Percentiles rank a stretch among this genome's conserved stretches.
Conservation (phyloP, 306 rosid species). For the Pueraria montana region DNA sequence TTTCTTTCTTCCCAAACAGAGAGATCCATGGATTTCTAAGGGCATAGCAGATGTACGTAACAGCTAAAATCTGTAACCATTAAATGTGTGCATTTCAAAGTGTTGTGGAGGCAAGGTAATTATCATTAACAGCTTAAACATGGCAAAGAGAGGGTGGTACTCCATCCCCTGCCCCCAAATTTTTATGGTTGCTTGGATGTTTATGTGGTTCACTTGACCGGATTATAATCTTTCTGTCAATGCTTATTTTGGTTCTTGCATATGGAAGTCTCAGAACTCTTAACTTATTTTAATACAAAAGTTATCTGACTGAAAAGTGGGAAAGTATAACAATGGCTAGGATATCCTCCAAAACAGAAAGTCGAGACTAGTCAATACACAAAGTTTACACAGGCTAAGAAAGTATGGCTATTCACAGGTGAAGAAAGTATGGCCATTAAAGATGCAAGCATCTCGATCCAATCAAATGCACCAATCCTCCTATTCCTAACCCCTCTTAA, state of each 20-base stretch:
- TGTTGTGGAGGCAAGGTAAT: too few species aligned
- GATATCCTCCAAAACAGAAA: not conserved
- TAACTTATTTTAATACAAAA: not conserved
- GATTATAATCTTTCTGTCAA: not conserved
- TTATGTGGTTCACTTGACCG: not conserved
- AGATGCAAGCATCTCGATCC: not conserved
- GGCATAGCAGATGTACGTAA: too few species aligned
- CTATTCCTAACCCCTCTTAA: not conserved
- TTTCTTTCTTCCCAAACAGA: too few species aligned
- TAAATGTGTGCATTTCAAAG: too few species aligned
- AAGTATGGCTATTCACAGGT: too few species aligned
- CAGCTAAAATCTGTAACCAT: too few species aligned
- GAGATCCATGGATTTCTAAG: too few species aligned
- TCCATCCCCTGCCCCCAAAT: not conserved
- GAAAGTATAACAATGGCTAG: not conserved
- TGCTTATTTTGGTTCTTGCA: not conserved
- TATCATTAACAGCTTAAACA: constrained; percentile 4
- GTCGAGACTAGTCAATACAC: not conserved
- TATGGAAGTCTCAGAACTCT: not conserved
- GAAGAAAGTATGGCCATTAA: not conserved
- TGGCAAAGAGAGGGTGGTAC: not conserved
- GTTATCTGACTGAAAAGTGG: not conserved
- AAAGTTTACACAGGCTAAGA: not conserved
- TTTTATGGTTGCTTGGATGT: not conserved
- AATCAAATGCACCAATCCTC: not conserved